Percentiles rank a stretch among this genome's conserved stretches.
Conservation (phyloP, 441 rosid species). For the Mallotus japonicus region DNA sequence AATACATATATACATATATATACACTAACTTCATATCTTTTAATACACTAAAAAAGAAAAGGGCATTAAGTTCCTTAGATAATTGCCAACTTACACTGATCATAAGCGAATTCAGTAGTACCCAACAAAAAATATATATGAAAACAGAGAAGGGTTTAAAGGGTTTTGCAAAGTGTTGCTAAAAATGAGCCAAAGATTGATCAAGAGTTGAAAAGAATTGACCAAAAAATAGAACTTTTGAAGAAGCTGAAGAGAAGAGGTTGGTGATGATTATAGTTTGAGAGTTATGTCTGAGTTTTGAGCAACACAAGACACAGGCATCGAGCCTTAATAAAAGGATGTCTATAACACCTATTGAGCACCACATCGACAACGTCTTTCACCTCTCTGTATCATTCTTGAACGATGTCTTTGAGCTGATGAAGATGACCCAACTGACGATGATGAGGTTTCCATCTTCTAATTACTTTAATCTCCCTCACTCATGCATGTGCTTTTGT, state of each 20-base stretch:
- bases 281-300: background rate
- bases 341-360: no score
- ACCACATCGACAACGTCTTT: no score
- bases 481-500: no score
- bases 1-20: background rate
- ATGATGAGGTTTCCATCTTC: no score
- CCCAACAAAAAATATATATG: background rate
- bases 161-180: background rate
- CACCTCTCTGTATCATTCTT: no score
- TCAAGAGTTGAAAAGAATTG: background rate
- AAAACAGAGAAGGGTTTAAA: background rate
- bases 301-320: background rate
- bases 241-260: background rate
- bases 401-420: no score
- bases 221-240: background rate
- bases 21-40: background rate
- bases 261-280: background rate
- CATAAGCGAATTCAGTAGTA: background rate
- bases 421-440: no score
- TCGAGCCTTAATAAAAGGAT: background rate
- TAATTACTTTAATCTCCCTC: no score
- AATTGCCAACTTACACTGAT: conserved; percentile 3
- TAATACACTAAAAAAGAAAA: background rate
- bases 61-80: background rate
- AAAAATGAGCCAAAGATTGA: background rate